A percentile compares a stretch with the other conserved stretches of the same genome.
phyloP scores from a whole-genome alignment of 2,329 filamentous ascomycete genomes.

The Colletotrichum agaves region DNA sequence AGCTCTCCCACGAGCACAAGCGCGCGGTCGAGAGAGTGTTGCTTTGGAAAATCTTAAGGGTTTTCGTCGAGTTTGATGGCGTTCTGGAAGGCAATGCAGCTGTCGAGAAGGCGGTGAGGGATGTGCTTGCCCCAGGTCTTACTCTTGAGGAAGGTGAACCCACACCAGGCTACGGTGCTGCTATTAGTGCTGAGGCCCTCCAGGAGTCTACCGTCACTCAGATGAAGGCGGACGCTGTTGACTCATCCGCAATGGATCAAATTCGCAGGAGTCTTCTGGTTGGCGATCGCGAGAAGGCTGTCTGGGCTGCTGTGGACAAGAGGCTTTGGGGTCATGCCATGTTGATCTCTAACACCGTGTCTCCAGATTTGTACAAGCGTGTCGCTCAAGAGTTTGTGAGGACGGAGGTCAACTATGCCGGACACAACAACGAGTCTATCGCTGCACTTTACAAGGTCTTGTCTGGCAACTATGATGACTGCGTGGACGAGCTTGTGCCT shows the following conservation, averaged over 20 bases:
- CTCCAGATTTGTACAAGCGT: conserved; percentile 87
- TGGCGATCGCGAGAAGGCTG: conserved; percentile 89
- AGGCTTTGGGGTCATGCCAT: conserved; percentile 97
- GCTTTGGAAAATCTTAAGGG: conserved; percentile 85
- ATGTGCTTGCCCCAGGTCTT: conserved; percentile 74
- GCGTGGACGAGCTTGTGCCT: conserved; percentile 94
- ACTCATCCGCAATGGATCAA: conserved; percentile 75
- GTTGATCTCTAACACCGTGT: conserved; percentile 83
- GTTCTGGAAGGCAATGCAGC: conserved; percentile 76
- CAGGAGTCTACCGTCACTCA: conserved; percentile 44
- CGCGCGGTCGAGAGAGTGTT: conserved; percentile 82
- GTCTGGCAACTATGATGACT: conserved; percentile 93
- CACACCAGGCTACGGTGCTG: conserved; percentile 40
- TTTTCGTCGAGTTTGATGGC: conserved; percentile 90
- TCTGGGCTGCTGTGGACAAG: conserved; percentile 93
- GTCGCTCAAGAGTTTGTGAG: conserved; percentile 95
- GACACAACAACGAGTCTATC: conserved; percentile 85
- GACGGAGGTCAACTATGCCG: conserved; percentile 87
- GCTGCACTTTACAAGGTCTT: conserved; percentile 94
- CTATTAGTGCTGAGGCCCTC: conserved; percentile 41
- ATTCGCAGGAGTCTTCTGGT: conserved; percentile 78
- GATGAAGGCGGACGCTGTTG: conserved; percentile 72
- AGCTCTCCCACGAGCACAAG: conserved; percentile 71
- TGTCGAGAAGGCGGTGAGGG: conserved; percentile 79
- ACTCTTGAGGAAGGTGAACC: conserved; percentile 44